Conservation (phyloP, 805 yeast species). For the Saturnispora zaruensis region DNA sequence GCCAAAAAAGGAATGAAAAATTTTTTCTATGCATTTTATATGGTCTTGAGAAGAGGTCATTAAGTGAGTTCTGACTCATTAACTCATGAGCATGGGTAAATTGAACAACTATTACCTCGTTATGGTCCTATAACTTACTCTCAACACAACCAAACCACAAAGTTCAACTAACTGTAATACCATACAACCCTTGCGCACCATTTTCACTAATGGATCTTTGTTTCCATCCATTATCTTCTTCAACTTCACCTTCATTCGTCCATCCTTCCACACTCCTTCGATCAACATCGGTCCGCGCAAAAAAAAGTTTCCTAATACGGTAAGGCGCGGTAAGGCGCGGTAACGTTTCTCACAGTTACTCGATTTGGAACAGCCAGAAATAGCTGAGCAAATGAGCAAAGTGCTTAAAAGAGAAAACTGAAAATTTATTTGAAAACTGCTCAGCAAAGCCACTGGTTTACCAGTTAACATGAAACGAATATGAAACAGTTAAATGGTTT, state of each 20-base stretch:
- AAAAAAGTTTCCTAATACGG: background rate
- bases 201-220: no score
- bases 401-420: background rate
- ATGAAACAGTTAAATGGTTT: background rate
- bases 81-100: background rate
- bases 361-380: background rate
- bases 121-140: background rate
- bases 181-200: no score
- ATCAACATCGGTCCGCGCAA: constrained; percentile 3
- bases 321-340: background rate
- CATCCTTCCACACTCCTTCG: background rate
- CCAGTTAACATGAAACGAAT: background rate
- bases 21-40: background rate
- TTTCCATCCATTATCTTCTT: no score
- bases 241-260: background rate
- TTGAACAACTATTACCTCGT: no score
- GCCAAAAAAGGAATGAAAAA: background rate
- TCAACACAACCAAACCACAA: no score
- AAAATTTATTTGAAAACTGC: background rate
- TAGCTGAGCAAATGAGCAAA: background rate
- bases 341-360: background rate
- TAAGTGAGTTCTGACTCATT: constrained; percentile 3
- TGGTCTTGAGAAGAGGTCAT: background rate
- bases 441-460: background rate
- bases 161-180: no score